Percentiles rank a stretch among this genome's conserved stretches.
Conservation (phyloP, 345 rosid species). For the Ricinus communis region DNA sequence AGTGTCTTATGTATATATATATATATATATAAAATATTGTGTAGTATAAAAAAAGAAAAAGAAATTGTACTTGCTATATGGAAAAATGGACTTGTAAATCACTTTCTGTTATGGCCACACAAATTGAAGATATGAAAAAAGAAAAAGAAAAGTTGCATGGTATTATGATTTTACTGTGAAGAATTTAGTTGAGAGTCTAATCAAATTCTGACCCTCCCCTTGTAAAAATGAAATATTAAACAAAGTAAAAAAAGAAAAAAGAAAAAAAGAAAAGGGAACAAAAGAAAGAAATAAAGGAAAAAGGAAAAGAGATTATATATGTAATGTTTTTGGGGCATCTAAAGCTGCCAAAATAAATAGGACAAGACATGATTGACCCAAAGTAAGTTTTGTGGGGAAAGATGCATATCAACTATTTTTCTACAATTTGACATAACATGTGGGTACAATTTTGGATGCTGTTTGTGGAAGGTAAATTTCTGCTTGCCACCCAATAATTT, state of each 20-base stretch:
- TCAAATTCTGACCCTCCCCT: not conserved
- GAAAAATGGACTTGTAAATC: not conserved
- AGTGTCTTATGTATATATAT: too few species aligned
- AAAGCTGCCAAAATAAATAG: slow-evolving; percentile 28
- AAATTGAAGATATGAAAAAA: not conserved
- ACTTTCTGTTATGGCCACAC: not conserved
- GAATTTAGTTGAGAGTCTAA: not conserved
- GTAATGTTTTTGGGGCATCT: not conserved
- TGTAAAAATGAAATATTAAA: not conserved
- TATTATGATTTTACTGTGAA: not conserved
- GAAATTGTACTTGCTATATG: not conserved
- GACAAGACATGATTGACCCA: slow-evolving; percentile 25
- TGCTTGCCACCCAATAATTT: slow-evolving; percentile 11
- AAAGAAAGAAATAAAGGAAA: too few species aligned
- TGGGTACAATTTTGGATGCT: slow-evolving; percentile 20
- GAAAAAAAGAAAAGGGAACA: too few species aligned
- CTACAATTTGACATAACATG: slow-evolving; percentile 10
- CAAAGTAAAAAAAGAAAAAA: not conserved
- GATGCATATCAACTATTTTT: not conserved
- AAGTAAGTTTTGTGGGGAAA: slow-evolving; percentile 17
- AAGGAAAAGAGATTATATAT: not conserved
- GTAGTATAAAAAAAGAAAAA: too few species aligned
- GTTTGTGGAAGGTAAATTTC: slow-evolving; percentile 25
- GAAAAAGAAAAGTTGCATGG: not conserved
- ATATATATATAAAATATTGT: too few species aligned